These are phyloP conservation scores for Tylopilus sp. DNA, from an alignment of 1,284 basidiomycete species.

Conservation along the genomic window DNA sequence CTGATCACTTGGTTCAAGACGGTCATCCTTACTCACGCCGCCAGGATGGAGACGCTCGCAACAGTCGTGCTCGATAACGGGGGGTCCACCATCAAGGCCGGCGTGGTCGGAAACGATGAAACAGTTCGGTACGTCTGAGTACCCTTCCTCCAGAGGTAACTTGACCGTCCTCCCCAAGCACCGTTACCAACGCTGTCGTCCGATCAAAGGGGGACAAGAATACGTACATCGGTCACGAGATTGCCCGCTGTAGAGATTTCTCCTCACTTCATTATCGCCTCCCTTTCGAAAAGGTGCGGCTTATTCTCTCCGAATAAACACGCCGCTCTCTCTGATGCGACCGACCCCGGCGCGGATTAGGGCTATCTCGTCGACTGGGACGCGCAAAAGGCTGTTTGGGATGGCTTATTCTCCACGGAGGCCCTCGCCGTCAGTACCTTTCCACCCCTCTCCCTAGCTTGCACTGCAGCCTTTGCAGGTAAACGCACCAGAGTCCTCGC, in stretches of 20 bases:
- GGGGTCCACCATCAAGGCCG: constrained; percentile 75
- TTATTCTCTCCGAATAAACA: neutral
- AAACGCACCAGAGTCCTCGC: constrained; percentile 64
- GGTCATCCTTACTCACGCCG: neutral
- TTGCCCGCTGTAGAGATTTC: constrained; percentile 70
- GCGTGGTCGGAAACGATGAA: constrained; percentile 39
- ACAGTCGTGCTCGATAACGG: constrained; percentile 84
- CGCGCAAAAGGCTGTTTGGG: constrained; percentile 88
- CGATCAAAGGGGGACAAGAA: constrained; percentile 76
- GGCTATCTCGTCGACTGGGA: constrained; percentile 92
- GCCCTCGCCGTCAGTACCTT: constrained; percentile 58
- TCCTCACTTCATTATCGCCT: constrained; percentile 77
- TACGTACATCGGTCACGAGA: constrained; percentile 80
- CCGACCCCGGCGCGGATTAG: constrained; percentile 41
- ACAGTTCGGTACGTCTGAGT: constrained; percentile 18
- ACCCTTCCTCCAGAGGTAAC: neutral
- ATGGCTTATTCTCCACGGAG: constrained; percentile 72
- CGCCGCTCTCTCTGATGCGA: constrained; percentile 9
- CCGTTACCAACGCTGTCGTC: constrained; percentile 75
- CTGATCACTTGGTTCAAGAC: neutral
- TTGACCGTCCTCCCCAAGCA: constrained; percentile 39
- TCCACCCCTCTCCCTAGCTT: neutral
- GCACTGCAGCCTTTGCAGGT: constrained; percentile 45
- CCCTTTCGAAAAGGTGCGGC: constrained; percentile 79
- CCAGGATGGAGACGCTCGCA: constrained; percentile 38